A percentile compares a stretch with the other conserved stretches of the same genome.
These are phyloP conservation scores for Pichia phayaonensis DNA, from an alignment of 805 yeast genomes.

Conservation along the genomic window DNA sequence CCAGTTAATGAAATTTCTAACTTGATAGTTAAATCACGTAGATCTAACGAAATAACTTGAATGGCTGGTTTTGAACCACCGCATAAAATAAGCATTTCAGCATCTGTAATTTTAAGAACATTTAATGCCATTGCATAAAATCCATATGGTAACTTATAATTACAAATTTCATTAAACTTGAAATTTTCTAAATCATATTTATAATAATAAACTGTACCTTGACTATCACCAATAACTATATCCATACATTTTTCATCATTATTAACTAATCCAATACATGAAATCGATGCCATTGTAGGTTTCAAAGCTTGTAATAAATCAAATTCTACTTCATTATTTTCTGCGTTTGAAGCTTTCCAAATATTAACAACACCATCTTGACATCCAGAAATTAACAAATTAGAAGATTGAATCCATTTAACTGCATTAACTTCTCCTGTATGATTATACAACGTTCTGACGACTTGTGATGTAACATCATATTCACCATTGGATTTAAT, in stretches of 20 bases:
- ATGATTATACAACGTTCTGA: slow-evolving; percentile 53
- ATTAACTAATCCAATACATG: slow-evolving; percentile 7
- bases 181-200: slow-evolving; percentile 15
- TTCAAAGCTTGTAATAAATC: slow-evolving; percentile 25
- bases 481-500: slow-evolving; percentile 14
- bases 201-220: slow-evolving; percentile 55
- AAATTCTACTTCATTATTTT: slow-evolving; percentile 20
- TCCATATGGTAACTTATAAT: slow-evolving; percentile 31
- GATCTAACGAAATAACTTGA: slow-evolving; percentile 29
- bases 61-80: slow-evolving; percentile 63
- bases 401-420: slow-evolving; percentile 41
- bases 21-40: slow-evolving; percentile 34
- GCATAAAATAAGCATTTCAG: slow-evolving; percentile 47
- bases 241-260: slow-evolving; percentile 22
- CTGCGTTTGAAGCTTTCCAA: slow-evolving; percentile 38
- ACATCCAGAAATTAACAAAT: slow-evolving; percentile 49
- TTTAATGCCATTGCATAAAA: slow-evolving; percentile 42
- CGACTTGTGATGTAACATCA: slow-evolving; percentile 36
- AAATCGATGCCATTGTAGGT: slow-evolving; percentile 7
- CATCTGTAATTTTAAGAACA: slow-evolving; percentile 23
- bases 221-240: slow-evolving; percentile 56
- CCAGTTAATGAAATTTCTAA: slow-evolving; percentile 50
- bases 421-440: slow-evolving; percentile 60
- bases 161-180: slow-evolving; percentile 26
- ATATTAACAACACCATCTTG: slow-evolving; percentile 58